Percentiles rank a stretch among this genome's conserved stretches.
Conservation (phyloP, 2,329 filamentous ascomycete species). For the Penicillium sp. region DNA sequence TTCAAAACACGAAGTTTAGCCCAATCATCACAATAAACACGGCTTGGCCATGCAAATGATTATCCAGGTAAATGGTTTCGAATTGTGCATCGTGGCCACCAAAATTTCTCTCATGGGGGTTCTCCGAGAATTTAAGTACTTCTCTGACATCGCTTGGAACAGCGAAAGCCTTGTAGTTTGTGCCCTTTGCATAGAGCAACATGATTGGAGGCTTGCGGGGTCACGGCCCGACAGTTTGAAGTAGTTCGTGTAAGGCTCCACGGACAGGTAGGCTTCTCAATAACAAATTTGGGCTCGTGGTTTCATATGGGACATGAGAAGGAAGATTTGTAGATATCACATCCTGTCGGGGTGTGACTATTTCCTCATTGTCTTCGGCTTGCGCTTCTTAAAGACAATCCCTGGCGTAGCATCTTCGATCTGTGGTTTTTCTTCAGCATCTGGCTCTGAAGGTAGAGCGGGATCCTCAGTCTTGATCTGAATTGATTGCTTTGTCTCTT, state of each 20-base stretch:
- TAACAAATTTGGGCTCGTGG: neutral
- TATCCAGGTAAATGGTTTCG: neutral
- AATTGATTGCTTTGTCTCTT: slow-evolving; percentile 14
- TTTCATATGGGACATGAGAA: neutral
- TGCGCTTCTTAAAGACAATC: slow-evolving; percentile 52
- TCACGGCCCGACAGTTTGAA: neutral
- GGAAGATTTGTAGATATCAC: neutral
- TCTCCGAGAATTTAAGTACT: neutral
- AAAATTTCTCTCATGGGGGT: neutral
- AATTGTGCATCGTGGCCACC: neutral
- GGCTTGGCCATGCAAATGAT: neutral
- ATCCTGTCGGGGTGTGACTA: slow-evolving; percentile 16
- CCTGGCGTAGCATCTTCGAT: slow-evolving; percentile 28
- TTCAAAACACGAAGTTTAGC: neutral
- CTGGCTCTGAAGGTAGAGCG: slow-evolving; percentile 3
- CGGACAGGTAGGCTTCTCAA: neutral
- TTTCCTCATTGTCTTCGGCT: slow-evolving; percentile 45
- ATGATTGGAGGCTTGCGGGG: neutral
- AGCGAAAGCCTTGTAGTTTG: neutral
- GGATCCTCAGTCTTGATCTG: slow-evolving; percentile 32
- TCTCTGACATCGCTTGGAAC: neutral
- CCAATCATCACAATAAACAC: neutral
- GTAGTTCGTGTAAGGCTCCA: neutral
- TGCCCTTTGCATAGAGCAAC: neutral
- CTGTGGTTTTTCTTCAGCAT: slow-evolving; percentile 13